Conservation (phyloP, 2,329 filamentous ascomycete species). For the Venturia pyrina region DNA sequence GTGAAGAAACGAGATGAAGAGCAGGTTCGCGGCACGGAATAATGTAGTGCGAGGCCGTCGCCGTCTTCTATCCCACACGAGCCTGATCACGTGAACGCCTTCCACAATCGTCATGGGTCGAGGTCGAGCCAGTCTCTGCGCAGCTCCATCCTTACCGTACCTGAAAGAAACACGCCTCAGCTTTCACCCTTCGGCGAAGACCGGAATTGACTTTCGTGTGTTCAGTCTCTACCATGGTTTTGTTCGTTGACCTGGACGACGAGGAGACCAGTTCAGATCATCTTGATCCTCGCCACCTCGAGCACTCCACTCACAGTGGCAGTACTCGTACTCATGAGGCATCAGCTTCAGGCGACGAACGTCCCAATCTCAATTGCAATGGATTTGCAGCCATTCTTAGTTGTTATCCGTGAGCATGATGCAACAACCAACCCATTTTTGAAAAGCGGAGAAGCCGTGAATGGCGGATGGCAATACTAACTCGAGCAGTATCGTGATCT, state of each 20-base stretch:
- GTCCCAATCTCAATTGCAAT: constrained; percentile 45
- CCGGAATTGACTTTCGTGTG: neutral
- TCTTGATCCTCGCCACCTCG: constrained; percentile 2
- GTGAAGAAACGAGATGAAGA: neutral
- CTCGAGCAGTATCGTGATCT: constrained; percentile 57
- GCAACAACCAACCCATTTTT: neutral
- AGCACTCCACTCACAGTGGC: neutral
- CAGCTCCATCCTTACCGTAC: neutral
- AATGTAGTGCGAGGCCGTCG: neutral
- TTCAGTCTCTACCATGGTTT: constrained; percentile 26
- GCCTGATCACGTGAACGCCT: no score
- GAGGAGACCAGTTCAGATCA: neutral
- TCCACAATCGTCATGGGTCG: neutral
- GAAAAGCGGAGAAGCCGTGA: neutral
- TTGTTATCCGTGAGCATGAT: constrained; percentile 55
- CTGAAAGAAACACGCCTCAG: neutral
- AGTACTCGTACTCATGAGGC: neutral
- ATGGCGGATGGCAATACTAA: constrained; percentile 3
- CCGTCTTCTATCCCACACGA: no score
- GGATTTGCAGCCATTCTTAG: constrained; percentile 52
- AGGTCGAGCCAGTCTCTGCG: neutral
- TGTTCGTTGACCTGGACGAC: constrained; percentile 34
- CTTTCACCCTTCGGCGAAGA: neutral
- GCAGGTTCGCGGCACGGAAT: neutral
- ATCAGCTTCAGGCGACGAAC: constrained; percentile 16